Base-by-base conservation (phyloP, 331 rosid species). In the Telfairia occidentalis region DNA sequence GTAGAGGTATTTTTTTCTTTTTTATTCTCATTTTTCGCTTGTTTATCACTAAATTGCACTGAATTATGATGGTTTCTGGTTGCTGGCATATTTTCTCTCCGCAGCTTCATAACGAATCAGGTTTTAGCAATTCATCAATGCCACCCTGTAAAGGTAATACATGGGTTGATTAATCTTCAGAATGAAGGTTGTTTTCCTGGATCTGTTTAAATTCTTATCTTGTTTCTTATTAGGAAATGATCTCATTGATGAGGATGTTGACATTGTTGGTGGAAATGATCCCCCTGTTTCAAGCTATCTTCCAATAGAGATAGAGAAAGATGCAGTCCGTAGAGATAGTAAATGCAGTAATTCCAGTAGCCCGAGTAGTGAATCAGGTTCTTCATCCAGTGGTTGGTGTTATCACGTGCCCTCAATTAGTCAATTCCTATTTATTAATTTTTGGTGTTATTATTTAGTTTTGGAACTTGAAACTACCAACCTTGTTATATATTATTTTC, bases 301-400 rank as follows among this genome's bases (percentile, higher is more conserved):
- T 71, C 89, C 92, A 29, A 78, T 88, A 48, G 90, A 88, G 83
- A 90, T 88, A 76, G 95, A 90, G 75, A 87, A 87, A 59, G 97
- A 88, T 75, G 82, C 82, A 1, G 77, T 85, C 30, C 85, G 77
- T 34, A 88, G 75, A 81, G 86, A 84, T 74, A 86, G 86, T 84
- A 88, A 92, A 87, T 86, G 83, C 86, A 85, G 87, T 46, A 87
- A 85, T 78, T 85, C 90, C 30, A 85, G 89, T 77, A 85, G 89
- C 83, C 89, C 97, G 64, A 83, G 96, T 87, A 83, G 98, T 76
- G 92, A 87, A 53, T 87, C 97, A 54, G 96, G 98, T 83, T 86
- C 97, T 83, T 86, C 90, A 76, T 87, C 98, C 45, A 90, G 96
- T 82, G 98, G 98, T 92, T 87, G 67, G 98, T 92, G 84, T 74